These are phyloP conservation scores for Penicillium parvum DNA, from an alignment of 495 filamentous ascomycete genomes.

Conservation along the genomic window DNA sequence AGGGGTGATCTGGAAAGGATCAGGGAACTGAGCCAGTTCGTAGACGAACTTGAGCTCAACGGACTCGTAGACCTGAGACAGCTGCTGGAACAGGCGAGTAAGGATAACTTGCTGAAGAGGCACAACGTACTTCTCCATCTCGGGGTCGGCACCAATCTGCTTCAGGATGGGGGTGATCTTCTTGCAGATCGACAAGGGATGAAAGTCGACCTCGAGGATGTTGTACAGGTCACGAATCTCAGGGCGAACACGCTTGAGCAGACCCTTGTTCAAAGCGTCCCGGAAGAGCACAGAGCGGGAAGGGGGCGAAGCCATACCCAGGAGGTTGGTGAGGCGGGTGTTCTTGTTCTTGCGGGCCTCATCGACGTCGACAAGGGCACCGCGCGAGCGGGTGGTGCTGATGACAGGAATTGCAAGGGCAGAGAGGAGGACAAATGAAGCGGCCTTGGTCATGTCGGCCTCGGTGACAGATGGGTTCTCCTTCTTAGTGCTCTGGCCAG, in stretches of 20 bases:
- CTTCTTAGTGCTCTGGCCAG: conserved; percentile 82
- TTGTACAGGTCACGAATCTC: conserved; percentile 97
- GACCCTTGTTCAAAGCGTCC: conserved; percentile 89
- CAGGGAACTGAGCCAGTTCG: conserved; percentile 90
- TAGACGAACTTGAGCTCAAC: conserved; percentile 93
- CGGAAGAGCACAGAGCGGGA: conserved; percentile 90
- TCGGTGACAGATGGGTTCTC: conserved; percentile 89
- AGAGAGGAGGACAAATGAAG: conserved; percentile 93
- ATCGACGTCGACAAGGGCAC: conserved; percentile 93
- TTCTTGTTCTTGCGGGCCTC: conserved; percentile 99
- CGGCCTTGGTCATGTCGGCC: conserved; percentile 79
- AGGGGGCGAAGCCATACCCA: conserved; percentile 86
- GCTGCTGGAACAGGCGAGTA: conserved; percentile 95
- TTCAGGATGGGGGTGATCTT: conserved; percentile 96
- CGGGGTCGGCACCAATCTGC: conserved; percentile 88
- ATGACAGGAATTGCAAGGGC: conserved; percentile 97
- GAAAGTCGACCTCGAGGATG: conserved; percentile 98
- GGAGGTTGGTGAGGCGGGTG: conserved; percentile 87
- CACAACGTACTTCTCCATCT: conserved; percentile 93
- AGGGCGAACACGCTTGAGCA: conserved; percentile 83
- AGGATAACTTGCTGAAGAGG: conserved; percentile 98
- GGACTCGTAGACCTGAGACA: conserved; percentile 98
- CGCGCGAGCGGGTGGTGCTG: conserved; percentile 93
- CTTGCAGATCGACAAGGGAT: conserved; percentile 96
- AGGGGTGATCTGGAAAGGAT: conserved; percentile 89